These are phyloP conservation scores for Gyrodon lividus DNA, from an alignment of 768 basidiomycete genomes.

Conservation along the genomic window DNA sequence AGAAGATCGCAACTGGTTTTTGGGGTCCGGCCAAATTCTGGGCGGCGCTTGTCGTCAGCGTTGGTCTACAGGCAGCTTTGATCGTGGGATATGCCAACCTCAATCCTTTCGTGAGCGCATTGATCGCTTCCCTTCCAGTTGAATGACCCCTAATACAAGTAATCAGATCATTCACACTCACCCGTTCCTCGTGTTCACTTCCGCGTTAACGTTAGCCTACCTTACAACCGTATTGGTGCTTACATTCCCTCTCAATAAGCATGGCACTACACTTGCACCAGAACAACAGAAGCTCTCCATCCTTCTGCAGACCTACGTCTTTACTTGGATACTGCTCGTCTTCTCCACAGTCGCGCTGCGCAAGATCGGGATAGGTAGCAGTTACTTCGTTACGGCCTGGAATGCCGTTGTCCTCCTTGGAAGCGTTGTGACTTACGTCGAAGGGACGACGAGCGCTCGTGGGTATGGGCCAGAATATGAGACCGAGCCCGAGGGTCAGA, in stretches of 20 bases:
- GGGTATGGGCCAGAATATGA: slow-evolving; percentile 9
- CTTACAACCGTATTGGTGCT: slow-evolving; percentile 45
- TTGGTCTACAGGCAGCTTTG: slow-evolving; percentile 47
- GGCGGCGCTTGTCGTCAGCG: slow-evolving; percentile 48
- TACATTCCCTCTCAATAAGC: slow-evolving; percentile 33
- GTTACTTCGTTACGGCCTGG: slow-evolving; percentile 60
- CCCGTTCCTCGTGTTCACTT: slow-evolving; percentile 49
- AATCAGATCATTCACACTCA: slow-evolving; percentile 60
- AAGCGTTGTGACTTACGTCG: slow-evolving; percentile 37
- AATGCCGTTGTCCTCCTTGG: slow-evolving; percentile 46
- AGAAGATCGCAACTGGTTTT: slow-evolving; percentile 27
- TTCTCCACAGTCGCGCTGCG: slow-evolving; percentile 46
- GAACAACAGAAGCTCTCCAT: slow-evolving; percentile 51
- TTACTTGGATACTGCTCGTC: slow-evolving; percentile 61
- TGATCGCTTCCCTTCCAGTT: neutral
- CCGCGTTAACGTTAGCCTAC: slow-evolving; percentile 50
- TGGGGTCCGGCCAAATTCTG: slow-evolving; percentile 64
- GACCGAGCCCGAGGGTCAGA: slow-evolving; percentile 1
- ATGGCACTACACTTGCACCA: slow-evolving; percentile 18
- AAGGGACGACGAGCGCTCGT: slow-evolving; percentile 28
- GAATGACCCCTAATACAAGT: slow-evolving; percentile 1
- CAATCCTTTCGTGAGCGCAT: slow-evolving; percentile 59
- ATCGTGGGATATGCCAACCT: slow-evolving; percentile 49
- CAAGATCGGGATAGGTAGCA: slow-evolving; percentile 44
- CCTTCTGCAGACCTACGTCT: slow-evolving; percentile 51